Conservation (phyloP, 331 rosid species). For the Phaseolus coccineus region DNA sequence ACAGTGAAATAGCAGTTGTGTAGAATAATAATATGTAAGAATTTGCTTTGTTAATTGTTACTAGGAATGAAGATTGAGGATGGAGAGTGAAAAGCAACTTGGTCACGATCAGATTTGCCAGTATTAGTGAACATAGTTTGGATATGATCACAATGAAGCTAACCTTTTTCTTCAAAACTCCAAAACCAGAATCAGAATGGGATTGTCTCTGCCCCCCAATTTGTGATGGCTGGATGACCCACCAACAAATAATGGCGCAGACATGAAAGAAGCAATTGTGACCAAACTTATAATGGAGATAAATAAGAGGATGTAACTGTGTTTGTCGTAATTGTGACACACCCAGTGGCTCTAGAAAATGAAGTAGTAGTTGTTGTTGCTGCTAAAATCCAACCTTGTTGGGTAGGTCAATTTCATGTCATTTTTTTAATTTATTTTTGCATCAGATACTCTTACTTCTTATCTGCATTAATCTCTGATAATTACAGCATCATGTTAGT, state of each 20-base stretch:
- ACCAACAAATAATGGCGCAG: slow-evolving; percentile 70
- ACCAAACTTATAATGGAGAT: slow-evolving; percentile 64
- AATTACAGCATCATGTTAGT: slow-evolving; percentile 72
- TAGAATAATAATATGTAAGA: not conserved
- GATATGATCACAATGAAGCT: slow-evolving; percentile 43
- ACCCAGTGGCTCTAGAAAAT: slow-evolving; percentile 32
- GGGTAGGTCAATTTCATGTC: slow-evolving; percentile 55
- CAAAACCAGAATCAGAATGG: slow-evolving; percentile 69
- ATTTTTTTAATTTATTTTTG: slow-evolving; percentile 19
- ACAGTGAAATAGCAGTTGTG: too few relatives aligned
- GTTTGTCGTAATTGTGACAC: slow-evolving; percentile 57
- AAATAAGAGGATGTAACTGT: slow-evolving; percentile 59
- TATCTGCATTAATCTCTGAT: slow-evolving; percentile 62
- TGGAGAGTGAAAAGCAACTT: slow-evolving; percentile 45
- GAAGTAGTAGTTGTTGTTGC: not conserved
- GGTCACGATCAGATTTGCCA: slow-evolving; percentile 24
- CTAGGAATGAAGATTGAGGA: not conserved
- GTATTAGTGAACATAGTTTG: slow-evolving; percentile 45
- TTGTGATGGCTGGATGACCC: slow-evolving; percentile 61
- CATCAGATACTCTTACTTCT: slow-evolving; percentile 42
- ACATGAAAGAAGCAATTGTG: slow-evolving; percentile 47
- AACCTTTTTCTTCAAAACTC: slow-evolving; percentile 51
- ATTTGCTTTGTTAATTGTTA: not conserved
- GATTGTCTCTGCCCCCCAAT: slow-evolving; percentile 86
- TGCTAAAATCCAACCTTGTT: slow-evolving; percentile 54